These are phyloP conservation scores for Sinapis alba DNA, from an alignment of 441 rosid species.

Conservation along the genomic window DNA sequence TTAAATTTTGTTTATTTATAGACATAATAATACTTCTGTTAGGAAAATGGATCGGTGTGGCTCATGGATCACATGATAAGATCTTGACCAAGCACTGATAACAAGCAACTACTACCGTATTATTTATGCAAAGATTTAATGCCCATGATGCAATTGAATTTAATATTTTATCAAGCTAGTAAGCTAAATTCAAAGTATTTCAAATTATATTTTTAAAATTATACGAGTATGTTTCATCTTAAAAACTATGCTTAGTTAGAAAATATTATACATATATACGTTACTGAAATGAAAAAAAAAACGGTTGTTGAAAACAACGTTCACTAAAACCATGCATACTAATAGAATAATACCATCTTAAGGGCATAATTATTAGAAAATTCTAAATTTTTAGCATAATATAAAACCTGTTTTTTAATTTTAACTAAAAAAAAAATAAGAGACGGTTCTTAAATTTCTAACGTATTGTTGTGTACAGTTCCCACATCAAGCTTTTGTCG, in stretches of 20 bases:
- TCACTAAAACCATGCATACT: neutral
- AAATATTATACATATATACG: neutral
- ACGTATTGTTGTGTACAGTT: neutral
- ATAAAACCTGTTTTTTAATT: too few relatives aligned
- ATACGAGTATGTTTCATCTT: neutral
- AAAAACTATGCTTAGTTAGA: neutral
- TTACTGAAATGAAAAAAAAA: neutral
- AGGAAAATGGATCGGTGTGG: conserved; percentile 27
- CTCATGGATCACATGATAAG: conserved; percentile 20
- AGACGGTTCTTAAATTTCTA: too few relatives aligned
- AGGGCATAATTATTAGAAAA: too few relatives aligned
- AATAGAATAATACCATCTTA: neutral
- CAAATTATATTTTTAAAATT: neutral
- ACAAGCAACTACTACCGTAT: conserved; percentile 18
- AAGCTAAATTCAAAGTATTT: conserved; percentile 1
- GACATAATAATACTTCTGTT: neutral
- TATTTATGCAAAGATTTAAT: conserved; percentile 9
- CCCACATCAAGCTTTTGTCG: neutral
- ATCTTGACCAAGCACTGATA: conserved; percentile 27
- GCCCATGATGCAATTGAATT: neutral
- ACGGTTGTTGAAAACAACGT: neutral
- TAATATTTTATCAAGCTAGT: neutral
- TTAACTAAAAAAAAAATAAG: too few relatives aligned
- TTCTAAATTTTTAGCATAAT: too few relatives aligned
- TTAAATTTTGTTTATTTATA: neutral